A percentile compares a stretch with the other conserved stretches of the same genome.
phyloP scores from a whole-genome alignment of 169 alveolate species.

The Plasmodium sp. region DNA sequence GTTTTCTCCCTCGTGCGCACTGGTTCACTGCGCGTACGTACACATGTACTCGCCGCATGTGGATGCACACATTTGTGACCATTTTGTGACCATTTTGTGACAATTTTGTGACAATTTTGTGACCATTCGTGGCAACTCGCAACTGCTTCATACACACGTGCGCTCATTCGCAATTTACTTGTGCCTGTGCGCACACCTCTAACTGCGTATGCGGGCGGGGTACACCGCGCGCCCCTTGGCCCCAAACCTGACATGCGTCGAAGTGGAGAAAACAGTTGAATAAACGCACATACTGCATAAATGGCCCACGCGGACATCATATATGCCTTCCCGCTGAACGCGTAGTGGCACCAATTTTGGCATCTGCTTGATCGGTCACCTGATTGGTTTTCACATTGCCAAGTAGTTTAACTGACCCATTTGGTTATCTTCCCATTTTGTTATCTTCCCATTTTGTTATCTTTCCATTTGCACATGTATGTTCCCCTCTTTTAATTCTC shows the following conservation, averaged over 20 bases:
- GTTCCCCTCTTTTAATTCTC: background rate
- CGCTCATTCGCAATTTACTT: background rate
- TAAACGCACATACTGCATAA: background rate
- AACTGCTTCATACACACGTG: background rate
- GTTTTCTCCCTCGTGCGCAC: background rate
- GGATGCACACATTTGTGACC: background rate
- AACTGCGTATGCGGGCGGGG: background rate
- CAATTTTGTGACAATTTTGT: background rate
- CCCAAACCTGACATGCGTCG: background rate
- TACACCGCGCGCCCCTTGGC: background rate
- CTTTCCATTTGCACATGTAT: background rate
- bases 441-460: background rate
- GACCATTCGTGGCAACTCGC: background rate
- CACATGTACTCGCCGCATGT: background rate
- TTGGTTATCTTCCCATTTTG: background rate
- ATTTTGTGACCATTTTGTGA: no score
- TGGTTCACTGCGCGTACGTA: background rate
- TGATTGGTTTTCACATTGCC: background rate
- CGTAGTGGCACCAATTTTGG: background rate
- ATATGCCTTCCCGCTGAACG: background rate
- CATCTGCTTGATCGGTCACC: background rate
- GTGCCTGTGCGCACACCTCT: background rate
- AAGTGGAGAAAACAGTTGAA: background rate
- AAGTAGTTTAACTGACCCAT: background rate
- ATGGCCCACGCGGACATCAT: background rate